phyloP scores from a whole-genome alignment of 2,329 filamentous ascomycete species.

The Alternaria novae-zelandiae region DNA sequence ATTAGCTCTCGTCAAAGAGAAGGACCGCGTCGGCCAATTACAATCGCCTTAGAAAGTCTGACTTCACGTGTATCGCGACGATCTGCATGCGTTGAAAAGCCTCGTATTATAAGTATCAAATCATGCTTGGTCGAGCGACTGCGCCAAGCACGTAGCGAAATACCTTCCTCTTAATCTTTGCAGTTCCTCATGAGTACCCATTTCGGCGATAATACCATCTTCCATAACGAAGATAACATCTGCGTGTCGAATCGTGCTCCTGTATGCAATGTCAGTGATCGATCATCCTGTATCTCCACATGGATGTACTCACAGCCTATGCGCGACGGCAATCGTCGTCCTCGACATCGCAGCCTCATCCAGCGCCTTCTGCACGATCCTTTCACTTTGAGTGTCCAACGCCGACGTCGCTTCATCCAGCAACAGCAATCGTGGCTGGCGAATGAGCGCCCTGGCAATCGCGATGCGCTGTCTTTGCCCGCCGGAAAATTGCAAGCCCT shows the following conservation, averaged over 20 bases:
- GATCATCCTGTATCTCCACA: not conserved
- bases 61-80: not conserved
- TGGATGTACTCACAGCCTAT: slow-evolving; percentile 54
- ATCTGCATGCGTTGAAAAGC: not conserved
- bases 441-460: slow-evolving; percentile 72
- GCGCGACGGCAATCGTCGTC: slow-evolving; percentile 51
- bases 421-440: slow-evolving; percentile 63
- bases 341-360: slow-evolving; percentile 57
- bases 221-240: slow-evolving; percentile 51
- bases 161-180: not conserved
- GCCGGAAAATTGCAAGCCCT: slow-evolving; percentile 69
- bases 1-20: not conserved
- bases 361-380: slow-evolving; percentile 50
- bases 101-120: not conserved
- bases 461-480: slow-evolving; percentile 81
- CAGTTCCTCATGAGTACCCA: slow-evolving; percentile 46
- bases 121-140: not conserved
- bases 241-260: slow-evolving; percentile 46
- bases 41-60: not conserved
- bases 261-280: not conserved
- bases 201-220: slow-evolving; percentile 47
- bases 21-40: not conserved
- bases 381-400: slow-evolving; percentile 24
- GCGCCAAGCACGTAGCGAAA: not conserved
- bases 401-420: slow-evolving; percentile 63